Evolutionary conservation across 805 yeast genomes (phyloP), one percentile per base, ranked within the genome.

Genomic region (Debaryomyces castellii): DNA sequence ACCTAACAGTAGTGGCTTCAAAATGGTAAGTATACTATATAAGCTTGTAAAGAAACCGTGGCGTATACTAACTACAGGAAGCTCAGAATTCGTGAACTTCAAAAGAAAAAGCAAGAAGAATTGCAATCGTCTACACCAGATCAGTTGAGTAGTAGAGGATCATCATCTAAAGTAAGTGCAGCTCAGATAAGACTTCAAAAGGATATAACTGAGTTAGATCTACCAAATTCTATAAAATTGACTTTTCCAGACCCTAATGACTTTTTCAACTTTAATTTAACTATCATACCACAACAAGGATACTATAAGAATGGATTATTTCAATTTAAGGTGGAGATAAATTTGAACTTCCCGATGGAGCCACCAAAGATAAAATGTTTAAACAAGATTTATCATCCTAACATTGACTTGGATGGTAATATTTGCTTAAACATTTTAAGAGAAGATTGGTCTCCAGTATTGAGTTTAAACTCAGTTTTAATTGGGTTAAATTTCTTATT

Each of bases 401-500:
- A 92, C 59, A 92, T 92, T 52, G 97, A 92, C 62, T 61, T 81
- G 17, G 85, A 87, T 37, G 98, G 98, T 0, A 92, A 90, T 59
- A 87, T 92, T 5, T 92, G 99, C 60, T 74, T 92, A 49, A 92
- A 92, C 60, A 91, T 92, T 28, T 72, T 92, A 48, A 73, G 98
- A 54, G 96, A 91, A 62, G 98, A 92, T 63, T 92, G 99, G 99
- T 83, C 90, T 23, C 98, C 99, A 0, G 96, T 90, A 0, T 72
- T 92, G 53, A 87, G 86, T 47, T 69, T 92, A 58, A 89, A 87
- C 60, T 76, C 91, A 4, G 83, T 92, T 7, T 74, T 91, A 45
- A 83, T 91, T 33, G 98, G 99, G 0, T 73, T 92, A 44, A 80
- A 90, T 57, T 90, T 85, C 60, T 74, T 92, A 49, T 90, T 92